These are phyloP conservation scores for Jamesozyma lodderae DNA, from an alignment of 805 yeast species.

Conservation along the genomic window DNA sequence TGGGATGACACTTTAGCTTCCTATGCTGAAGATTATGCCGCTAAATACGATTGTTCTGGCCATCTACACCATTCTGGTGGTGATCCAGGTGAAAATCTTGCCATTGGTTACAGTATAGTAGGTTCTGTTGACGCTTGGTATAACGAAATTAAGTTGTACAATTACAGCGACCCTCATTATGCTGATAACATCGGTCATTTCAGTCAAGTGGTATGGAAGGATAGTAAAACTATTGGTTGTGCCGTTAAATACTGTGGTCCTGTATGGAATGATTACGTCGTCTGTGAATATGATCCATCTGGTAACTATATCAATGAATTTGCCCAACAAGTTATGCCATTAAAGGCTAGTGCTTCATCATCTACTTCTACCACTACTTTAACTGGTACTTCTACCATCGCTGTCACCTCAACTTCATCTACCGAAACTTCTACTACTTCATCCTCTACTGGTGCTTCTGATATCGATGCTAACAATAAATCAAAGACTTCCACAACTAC, in stretches of 20 bases:
- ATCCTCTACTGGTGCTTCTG: background rate
- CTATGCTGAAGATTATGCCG: slow-evolving; percentile 45
- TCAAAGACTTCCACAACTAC: background rate
- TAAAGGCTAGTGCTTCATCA: slow-evolving; percentile 1
- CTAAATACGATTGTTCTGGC: slow-evolving; percentile 46
- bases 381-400: background rate
- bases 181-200: slow-evolving; percentile 48
- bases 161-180: slow-evolving; percentile 47
- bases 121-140: slow-evolving; percentile 66
- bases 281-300: slow-evolving; percentile 65
- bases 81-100: slow-evolving; percentile 69
- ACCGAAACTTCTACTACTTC: background rate
- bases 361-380: slow-evolving; percentile 2
- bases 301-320: slow-evolving; percentile 45
- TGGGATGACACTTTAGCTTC: slow-evolving; percentile 42
- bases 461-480: background rate
- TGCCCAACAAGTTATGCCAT: slow-evolving; percentile 10
- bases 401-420: background rate
- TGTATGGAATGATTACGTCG: slow-evolving; percentile 48
- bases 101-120: slow-evolving; percentile 43
- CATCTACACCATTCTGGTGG: slow-evolving; percentile 48
- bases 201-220: slow-evolving; percentile 67
- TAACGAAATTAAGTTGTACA: slow-evolving; percentile 48
- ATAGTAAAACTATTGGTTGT: slow-evolving; percentile 56
- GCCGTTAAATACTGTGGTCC: slow-evolving; percentile 52